Base-by-base conservation (phyloP, 1,284 basidiomycete species). In the Trichosporon faecale region DNA sequence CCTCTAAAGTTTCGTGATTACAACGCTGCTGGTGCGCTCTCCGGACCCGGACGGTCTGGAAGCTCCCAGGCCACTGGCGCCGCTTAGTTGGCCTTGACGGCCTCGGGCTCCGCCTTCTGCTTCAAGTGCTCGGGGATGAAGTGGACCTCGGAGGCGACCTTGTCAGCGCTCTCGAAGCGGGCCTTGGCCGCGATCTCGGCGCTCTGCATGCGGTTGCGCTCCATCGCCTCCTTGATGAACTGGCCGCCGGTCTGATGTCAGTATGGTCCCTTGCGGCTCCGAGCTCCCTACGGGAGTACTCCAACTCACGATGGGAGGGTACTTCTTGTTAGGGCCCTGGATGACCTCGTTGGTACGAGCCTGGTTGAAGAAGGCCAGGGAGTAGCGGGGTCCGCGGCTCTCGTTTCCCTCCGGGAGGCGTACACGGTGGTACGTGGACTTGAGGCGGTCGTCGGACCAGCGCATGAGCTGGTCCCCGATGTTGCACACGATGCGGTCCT, bases 331-430 rank as follows among this genome's bases (percentile, higher is more conserved):
- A 0, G 77, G 77, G 6, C 77, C 77, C 67, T 79, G 76, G 64
- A 79, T 77, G 60, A 78, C 67, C 3, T 65, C 67, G 65, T 77
- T 61, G 11, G 72, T 70, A 25, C 76, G 68, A 4, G 76, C 76
- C 66, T 79, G 77, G 67, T 79, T 79, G 76, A 79, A 79, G 69
- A 78, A 79, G 1, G 77, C 77, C 23, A 79, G 77, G 5, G 74
- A 75, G 70, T 79, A 79, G 21, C 77, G 68, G 0, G 75, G 70
- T 1, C 74, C 73, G 7, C 72, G 65, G 8, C 72, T 66, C 64
- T 78, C 76, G 29, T 31, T 29, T 3, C 75, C 76, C 37, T 75
- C 65, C 21, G 77, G 77, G 11, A 78, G 69, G 12, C 76, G 72
- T 8, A 79, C 77, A 8, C 77, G 76, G 69, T 79, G 77, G 68